Percentiles rank a stretch among this genome's conserved stretches.
phyloP scores from a whole-genome alignment of 148 eudicot genomes.

The Euryodendron excelsum region DNA sequence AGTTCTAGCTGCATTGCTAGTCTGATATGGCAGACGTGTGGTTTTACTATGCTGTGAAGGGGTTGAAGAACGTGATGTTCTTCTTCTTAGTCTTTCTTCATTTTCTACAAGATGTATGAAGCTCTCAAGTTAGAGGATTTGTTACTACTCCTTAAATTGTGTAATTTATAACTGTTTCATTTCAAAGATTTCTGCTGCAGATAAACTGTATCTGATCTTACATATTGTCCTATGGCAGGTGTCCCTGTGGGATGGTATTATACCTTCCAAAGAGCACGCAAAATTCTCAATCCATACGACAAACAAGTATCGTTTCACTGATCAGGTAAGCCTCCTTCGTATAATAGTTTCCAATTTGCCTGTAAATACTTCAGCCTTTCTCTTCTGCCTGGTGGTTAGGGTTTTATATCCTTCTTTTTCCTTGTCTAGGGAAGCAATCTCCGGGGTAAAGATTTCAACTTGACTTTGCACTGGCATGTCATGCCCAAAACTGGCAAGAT shows the following conservation, averaged over 20 bases:
- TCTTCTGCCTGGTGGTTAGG: not conserved
- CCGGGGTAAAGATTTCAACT: slow-evolving; percentile 71
- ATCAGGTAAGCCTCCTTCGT: slow-evolving; percentile 52
- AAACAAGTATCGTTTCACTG: slow-evolving; percentile 77
- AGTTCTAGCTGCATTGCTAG: not conserved
- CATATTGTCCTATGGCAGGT: slow-evolving; percentile 37
- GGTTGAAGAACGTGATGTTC: too few species aligned
- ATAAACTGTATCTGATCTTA: not conserved
- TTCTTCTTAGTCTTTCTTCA: not conserved
- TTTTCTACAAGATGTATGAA: not conserved
- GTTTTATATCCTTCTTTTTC: not conserved
- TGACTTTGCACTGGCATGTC: slow-evolving; percentile 95
- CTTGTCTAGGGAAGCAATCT: slow-evolving; percentile 71
- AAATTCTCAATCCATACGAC: slow-evolving; percentile 55
- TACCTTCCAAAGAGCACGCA: slow-evolving; percentile 71
- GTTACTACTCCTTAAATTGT: not conserved
- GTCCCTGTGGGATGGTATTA: slow-evolving; percentile 91
- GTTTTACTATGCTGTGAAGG: not conserved
- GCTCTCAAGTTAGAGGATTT: not conserved
- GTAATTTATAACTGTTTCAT: not conserved
- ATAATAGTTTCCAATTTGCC: not conserved
- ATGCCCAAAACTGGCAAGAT: slow-evolving; percentile 99
- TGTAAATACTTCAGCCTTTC: not conserved
- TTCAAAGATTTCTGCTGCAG: not conserved
- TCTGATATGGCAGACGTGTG: not conserved